Base-by-base conservation (phyloP, 176 grass and related monocot species). In the Carex kokanica region DNA sequence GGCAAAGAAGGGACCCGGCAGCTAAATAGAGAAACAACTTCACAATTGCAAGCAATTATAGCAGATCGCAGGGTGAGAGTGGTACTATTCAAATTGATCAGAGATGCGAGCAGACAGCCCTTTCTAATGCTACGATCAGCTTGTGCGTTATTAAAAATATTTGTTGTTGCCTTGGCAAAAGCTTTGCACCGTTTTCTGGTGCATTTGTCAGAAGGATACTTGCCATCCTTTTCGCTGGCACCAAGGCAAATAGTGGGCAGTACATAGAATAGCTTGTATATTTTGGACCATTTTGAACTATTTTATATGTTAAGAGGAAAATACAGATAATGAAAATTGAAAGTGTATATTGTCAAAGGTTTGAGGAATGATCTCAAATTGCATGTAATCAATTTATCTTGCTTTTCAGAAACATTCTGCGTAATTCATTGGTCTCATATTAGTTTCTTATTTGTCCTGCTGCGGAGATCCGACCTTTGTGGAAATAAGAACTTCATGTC, bases 141-240 rank as follows among this genome's bases (percentile, higher is more conserved):
- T 27, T 47, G 21, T 45, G 36, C 12, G 16, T 47, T 82, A 61
- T 53, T 82, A 52, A 82, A 51, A 63, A 15, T 82, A 29, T 64
- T 64, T n/a, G 20, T 63, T 25, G 34, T 64, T 64, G 60, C 80
- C 29, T 62, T 52, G 15, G 80, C 38, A 65, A 65, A 2, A 51
- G 80, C 80, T 63, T 51, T 82, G 80, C 80, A 82, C 63, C 80
- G 21, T 25, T 68, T 67, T 82, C 23, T 82, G 10, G 80, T 82
- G 59, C 41, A 82, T 34, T 82, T 82, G 61, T 82, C 80, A 51
- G 80, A 82, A 82, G 31, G 17, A 29, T 82, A 82, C 63, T 68
- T 82, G 20, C 60, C 80, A 40, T 18, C 40, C 6, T 68, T 82
- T 52, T 82, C 24, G 0, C 25, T 82, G 24, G 38, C 41, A 82